Evolutionary conservation across 768 basidiomycete species (phyloP), one percentile per base, ranked within the genome.

Genomic region (Multifurca ochricompacta): DNA sequence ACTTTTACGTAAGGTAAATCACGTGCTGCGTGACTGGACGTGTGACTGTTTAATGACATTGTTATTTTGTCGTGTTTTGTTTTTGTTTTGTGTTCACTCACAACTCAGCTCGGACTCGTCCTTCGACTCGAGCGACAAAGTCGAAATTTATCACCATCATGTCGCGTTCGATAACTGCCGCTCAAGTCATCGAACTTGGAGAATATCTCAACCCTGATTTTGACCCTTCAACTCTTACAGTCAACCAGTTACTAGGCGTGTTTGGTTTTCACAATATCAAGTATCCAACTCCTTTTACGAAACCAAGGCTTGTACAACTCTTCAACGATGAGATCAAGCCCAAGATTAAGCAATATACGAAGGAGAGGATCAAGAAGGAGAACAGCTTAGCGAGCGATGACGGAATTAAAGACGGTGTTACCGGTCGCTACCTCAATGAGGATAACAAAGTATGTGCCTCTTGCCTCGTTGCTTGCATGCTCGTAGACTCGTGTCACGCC

Each of bases 181-280:
- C 85, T 2, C 83, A 92, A 68, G 73, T 92, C 50, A 83, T 92
- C 62, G 73, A 68, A 19, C 69, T 76, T 30, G 91, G 87, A 64
- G 80, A 87, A 68, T 92, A 92, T 68, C 81, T 92, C 56, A 76
- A 87, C 56, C 77, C 80, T 9, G 81, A 85, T 64, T 92, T 91
- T 51, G 82, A 92, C 60, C 82, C 91, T 16, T 58, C 76, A 1
- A 69, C 77, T 2, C 77, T 92, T 50, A 92, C 89, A 1, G 80
- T 91, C 25, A 77, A 87, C n/a, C 87, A 91, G 64, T 74, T 92
- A 5, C 76, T 87, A 10, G 89, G 87, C 41, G 72, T 92, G 30
- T 74, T 92, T 52, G 79, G 80, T 37, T 85, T 81, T 64, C 90
- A 92, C 69, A 82, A 85, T 60, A 71, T 91, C 65, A 76, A 74